Conservation (phyloP, 441 rosid species). For the Flueggea neowawraea region DNA sequence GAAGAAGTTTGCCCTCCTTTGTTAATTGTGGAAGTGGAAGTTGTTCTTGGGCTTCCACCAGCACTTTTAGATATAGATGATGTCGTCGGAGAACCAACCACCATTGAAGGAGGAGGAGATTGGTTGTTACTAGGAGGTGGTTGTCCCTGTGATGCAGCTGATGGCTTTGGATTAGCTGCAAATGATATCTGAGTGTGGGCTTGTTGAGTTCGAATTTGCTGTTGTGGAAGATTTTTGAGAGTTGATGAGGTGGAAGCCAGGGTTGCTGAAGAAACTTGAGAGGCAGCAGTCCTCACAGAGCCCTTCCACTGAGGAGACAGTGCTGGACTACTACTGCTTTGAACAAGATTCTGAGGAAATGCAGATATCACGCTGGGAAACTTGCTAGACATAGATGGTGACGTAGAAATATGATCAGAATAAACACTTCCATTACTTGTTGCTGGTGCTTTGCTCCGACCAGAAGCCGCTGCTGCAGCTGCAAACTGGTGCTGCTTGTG, state of each 20-base stretch:
- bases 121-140: constrained; percentile 46
- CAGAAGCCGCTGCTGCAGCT: constrained; percentile 52
- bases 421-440: constrained; percentile 64
- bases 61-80: constrained; percentile 84
- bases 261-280: constrained; percentile 63
- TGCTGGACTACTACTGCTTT: constrained; percentile 49
- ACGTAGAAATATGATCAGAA: constrained; percentile 55
- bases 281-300: constrained; percentile 46
- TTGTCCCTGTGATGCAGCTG: constrained; percentile 51
- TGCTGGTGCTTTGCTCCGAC: constrained; percentile 57
- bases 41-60: constrained; percentile 89
- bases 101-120: constrained; percentile 60
- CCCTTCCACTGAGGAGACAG: constrained; percentile 92
- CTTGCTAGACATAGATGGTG: constrained; percentile 53
- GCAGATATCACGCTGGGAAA: constrained; percentile 51
- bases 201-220: constrained; percentile 70
- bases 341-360: constrained; percentile 76
- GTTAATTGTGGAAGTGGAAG: constrained; percentile 56
- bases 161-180: constrained; percentile 61
- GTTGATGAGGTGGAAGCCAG: constrained; percentile 54
- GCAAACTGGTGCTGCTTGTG: constrained; percentile 79
- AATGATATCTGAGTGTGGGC: constrained; percentile 79
- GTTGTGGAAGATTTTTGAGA: constrained; percentile 57
- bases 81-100: constrained; percentile 80
- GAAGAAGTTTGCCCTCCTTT: constrained; percentile 69